Base-by-base conservation (phyloP, 805 yeast species). In the Candida loeiensis region DNA sequence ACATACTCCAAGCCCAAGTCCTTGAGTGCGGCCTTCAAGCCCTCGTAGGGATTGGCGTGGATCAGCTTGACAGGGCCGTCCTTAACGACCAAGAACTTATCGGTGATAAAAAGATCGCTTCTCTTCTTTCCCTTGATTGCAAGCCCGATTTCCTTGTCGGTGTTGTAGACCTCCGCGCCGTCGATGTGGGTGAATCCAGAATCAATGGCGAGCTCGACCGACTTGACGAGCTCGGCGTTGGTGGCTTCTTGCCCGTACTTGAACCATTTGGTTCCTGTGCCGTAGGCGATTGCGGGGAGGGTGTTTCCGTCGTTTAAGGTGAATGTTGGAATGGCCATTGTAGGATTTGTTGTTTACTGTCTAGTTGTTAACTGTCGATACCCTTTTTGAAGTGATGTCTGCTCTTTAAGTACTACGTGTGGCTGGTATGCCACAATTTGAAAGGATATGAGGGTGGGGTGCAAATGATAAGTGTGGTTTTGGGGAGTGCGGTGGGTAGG, bases 111-210 rank as follows among this genome's bases (percentile, higher is more conserved):
- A 24, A 77, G 46, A 36, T 67, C 61, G 46, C 64, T 55, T 55
- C 80, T 68, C 15, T 61, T 18, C 6, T 66, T 39, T 4, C 69
- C 73, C 0, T 67, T 50, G 37, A 63, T 54, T 39, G 61, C 62
- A 19, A 79, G 45, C 1, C 81, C 84, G 28, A 79, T 72, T 53
- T 80, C 86, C 3, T 50, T 51, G 43, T 77, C 80, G 7, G 85
- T 80, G 34, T 71, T 68, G 56, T 82, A 82, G n/a, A 66, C 59
- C 48, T 81, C 85, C 0, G 88, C 88, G 9, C 82, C 76, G 49
- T 82, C 89, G 33, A 82, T 64, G 52, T 80, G 88, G 33, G 60
- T 69, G 57, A 74, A 77, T 0, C 84, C 83, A 12, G 57, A 54
- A 2, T 70, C 59, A 15, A 82, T 53, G 2, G 87, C 80, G 20